Evolutionary conservation across 129 eudicot species (phyloP).

Genomic region (Helianthus annuus): DNA sequence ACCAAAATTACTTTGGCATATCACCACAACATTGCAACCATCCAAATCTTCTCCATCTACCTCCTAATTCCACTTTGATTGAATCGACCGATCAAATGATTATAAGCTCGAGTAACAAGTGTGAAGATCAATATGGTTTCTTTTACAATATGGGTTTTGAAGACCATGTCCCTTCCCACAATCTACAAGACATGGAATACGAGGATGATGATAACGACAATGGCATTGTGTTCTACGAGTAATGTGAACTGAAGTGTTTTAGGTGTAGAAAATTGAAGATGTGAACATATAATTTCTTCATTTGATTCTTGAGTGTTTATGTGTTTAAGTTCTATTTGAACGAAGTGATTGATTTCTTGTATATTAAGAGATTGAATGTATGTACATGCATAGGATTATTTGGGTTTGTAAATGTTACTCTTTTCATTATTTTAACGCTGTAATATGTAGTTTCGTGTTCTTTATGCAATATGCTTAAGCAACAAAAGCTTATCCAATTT

Average conservation of each 20-base stretch:
- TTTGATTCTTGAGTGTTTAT: slow-evolving; percentile 27
- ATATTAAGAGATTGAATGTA: slow-evolving; percentile 26
- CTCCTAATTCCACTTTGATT: slow-evolving; percentile 29
- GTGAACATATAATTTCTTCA: slow-evolving; percentile 26
- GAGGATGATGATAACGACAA: slow-evolving; percentile 49
- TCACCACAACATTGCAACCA: slow-evolving; percentile 33
- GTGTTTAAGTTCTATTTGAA: slow-evolving; percentile 20
- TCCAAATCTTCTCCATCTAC: slow-evolving; percentile 35
- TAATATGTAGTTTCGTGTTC: slow-evolving; percentile 6
- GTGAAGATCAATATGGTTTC: slow-evolving; percentile 55
- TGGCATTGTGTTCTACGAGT: slow-evolving; percentile 41
- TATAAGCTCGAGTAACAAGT: slow-evolving; percentile 32
- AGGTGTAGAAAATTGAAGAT: slow-evolving; percentile 30
- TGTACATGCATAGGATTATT: slow-evolving; percentile 27
- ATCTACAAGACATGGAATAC: slow-evolving; percentile 50
- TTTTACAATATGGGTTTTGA: slow-evolving; percentile 49
- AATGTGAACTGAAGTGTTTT: slow-evolving; percentile 17
- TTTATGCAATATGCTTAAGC: slow-evolving; percentile 2
- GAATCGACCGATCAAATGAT: slow-evolving; percentile 25
- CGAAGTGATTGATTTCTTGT: slow-evolving; percentile 33
- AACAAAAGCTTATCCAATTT: slow-evolving; percentile 13
- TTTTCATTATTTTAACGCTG: not conserved
- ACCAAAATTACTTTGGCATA: slow-evolving; percentile 39
- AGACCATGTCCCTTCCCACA: slow-evolving; percentile 31
- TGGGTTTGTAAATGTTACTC: not conserved